Percentiles rank a stretch among this genome's conserved stretches.
Evolutionary conservation across 1,139 yeast species (phyloP).

Genomic region (Lodderomyces metapsilosis): DNA sequence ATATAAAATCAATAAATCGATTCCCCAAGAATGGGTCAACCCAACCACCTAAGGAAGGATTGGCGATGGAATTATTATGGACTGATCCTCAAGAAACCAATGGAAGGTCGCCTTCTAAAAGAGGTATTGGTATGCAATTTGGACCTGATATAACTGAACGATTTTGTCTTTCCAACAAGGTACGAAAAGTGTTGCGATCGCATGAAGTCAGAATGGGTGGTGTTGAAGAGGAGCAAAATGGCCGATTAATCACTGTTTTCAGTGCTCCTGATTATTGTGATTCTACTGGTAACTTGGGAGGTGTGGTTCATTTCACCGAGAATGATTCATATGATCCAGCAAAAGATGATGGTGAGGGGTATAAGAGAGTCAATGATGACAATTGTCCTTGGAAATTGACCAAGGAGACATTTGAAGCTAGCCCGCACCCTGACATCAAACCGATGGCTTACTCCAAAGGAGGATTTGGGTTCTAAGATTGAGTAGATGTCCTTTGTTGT

Average conservation of each 20-base stretch:
- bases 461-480: conserved; percentile 42
- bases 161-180: conserved; percentile 69
- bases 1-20: conserved; percentile 70
- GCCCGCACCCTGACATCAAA: conserved; percentile 84
- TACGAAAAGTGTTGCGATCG: conserved; percentile 82
- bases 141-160: conserved; percentile 91
- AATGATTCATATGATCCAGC: conserved; percentile 30
- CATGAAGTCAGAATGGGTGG: conserved; percentile 96
- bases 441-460: conserved; percentile 95
- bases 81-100: conserved; percentile 84
- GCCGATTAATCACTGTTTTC: conserved; percentile 84
- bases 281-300: conserved; percentile 86
- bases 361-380: conserved; percentile 43
- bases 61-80: conserved; percentile 97
- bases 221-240: conserved; percentile 82
- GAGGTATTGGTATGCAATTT: conserved; percentile 95
- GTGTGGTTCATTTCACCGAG: conserved; percentile 64
- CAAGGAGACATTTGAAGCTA: conserved; percentile 68
- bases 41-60: conserved; percentile 89
- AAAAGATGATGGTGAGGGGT: conserved; percentile 49
- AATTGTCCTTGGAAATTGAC: conserved; percentile 52
- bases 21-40: conserved; percentile 53
- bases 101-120: conserved; percentile 85
- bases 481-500: too few relatives aligned
- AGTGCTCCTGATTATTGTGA: conserved; percentile 98